Evolutionary conservation across 164 flowering plant species (phyloP), one percentile per base, ranked within the genome.

Genomic region (Piper betle): DNA sequence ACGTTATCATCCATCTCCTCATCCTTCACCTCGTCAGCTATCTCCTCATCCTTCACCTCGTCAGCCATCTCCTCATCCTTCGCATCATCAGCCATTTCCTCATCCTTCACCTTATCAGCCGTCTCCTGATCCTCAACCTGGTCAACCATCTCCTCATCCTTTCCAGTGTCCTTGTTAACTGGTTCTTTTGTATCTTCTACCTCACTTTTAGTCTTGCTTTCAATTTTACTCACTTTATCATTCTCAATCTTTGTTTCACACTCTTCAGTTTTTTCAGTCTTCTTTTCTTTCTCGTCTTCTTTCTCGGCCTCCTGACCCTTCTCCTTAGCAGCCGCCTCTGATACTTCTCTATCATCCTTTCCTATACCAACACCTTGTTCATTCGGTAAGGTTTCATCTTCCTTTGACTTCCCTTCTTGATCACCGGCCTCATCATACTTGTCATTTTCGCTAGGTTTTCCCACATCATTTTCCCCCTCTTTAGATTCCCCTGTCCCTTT

Each of bases 11-110:
- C 40, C 19, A 39, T 9, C 52, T 42, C 13, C 50, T 41, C 52
- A 42, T 41, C 52, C 48, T 41, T 41, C 38, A 41, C 50, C 39
- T 58, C 39, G 4, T 37, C 8, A 19, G 37, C 39, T 17, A 19
- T 48, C 25, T 25, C 37, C 67, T n/a, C 42, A 7, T 58, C 46
- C 39, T 57, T 58, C 12, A 25, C 40, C 10, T 39, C 13, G 20
- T 18, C 59, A n/a, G 20, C 39, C 39, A n/a, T 39, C 52, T 41
- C 37, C 48, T 40, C 61, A 40, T 15, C 11, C 48, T 40, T 38
- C 57, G 62, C 60, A 62, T 72, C 59, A 52, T 75, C 63, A 68
- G 69, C 61, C 12, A 69, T 61, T 59, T 71, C 57, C 62, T 60
- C 39, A 59, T 39, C 66, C 52, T 37, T 62, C 64, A 33, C 66